Evolutionary conservation across 768 basidiomycete species (phyloP).

Genomic region (Tricholoma furcatifolium): DNA sequence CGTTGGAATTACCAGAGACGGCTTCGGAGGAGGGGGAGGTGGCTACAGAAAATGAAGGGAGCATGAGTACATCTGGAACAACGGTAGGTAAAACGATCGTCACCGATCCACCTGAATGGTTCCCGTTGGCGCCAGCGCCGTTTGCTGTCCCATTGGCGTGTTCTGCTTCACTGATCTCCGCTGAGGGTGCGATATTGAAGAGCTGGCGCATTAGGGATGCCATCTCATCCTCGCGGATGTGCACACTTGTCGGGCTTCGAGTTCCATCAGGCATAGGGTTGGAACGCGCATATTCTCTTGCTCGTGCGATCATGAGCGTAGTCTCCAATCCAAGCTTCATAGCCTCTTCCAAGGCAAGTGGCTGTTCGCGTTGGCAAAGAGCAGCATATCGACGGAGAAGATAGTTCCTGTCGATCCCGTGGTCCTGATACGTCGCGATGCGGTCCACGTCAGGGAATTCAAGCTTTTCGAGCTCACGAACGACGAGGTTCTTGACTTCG

Average conservation of each 20-base stretch:
- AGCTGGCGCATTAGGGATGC: conserved; percentile 11
- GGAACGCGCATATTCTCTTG: conserved; percentile 47
- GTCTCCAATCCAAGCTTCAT: conserved; percentile 53
- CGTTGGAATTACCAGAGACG: neutral
- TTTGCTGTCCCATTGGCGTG: neutral
- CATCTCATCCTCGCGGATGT: conserved; percentile 16
- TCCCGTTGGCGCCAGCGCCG: conserved; percentile 2
- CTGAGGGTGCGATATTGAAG: conserved; percentile 7
- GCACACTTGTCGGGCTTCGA: conserved; percentile 15
- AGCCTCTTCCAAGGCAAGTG: conserved; percentile 56
- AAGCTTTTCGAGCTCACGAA: conserved; percentile 55
- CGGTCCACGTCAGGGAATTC: conserved; percentile 46
- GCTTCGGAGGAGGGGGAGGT: neutral
- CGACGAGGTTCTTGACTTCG: conserved; percentile 55
- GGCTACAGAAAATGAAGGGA: neutral
- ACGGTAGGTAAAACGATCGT: conserved; percentile 7
- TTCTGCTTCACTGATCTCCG: neutral
- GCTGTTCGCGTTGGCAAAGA: conserved; percentile 49
- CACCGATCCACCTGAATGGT: conserved; percentile 20
- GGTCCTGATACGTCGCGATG: conserved; percentile 54
- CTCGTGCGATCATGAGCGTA: conserved; percentile 43
- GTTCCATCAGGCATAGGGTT: conserved; percentile 17
- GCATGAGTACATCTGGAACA: conserved; percentile 8
- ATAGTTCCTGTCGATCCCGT: conserved; percentile 44
- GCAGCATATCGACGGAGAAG: conserved; percentile 56